Evolutionary conservation across 805 yeast genomes (phyloP).

Genomic region (Zygosaccharomyces pseudorouxii): DNA sequence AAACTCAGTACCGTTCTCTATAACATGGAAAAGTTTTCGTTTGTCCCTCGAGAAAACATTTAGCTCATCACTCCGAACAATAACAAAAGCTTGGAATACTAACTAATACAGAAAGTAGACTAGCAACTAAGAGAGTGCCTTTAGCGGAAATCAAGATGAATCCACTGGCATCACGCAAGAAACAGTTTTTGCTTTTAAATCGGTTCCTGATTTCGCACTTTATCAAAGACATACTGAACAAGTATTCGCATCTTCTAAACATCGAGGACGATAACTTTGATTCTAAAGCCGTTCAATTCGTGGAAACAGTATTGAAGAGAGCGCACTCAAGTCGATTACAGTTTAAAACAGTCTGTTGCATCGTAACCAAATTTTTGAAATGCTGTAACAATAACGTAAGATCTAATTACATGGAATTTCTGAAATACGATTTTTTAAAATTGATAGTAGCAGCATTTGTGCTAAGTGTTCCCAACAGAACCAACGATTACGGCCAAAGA

Average conservation of each 20-base stretch:
- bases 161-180: background rate
- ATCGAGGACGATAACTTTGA: background rate
- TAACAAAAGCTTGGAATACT: background rate
- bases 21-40: background rate
- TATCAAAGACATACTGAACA: conserved; percentile 12
- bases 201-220: conserved; percentile 20
- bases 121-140: background rate
- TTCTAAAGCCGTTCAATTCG: conserved; percentile 7
- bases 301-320: conserved; percentile 19
- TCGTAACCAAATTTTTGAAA: conserved; percentile 23
- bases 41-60: background rate
- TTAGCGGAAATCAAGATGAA: background rate
- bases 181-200: conserved; percentile 7
- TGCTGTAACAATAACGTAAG: conserved; percentile 15
- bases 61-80: background rate
- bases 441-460: conserved; percentile 22
- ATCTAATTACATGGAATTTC: conserved; percentile 20
- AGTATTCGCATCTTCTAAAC: conserved; percentile 13
- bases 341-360: conserved; percentile 27
- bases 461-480: conserved; percentile 19
- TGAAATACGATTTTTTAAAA: conserved; percentile 20
- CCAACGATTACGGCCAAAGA: conserved; percentile 8
- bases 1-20: background rate
- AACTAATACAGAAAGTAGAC: no score
- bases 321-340: conserved; percentile 18